Conservation (phyloP, 2,329 filamentous ascomycete genomes). For the Venturia oleaginea region DNA sequence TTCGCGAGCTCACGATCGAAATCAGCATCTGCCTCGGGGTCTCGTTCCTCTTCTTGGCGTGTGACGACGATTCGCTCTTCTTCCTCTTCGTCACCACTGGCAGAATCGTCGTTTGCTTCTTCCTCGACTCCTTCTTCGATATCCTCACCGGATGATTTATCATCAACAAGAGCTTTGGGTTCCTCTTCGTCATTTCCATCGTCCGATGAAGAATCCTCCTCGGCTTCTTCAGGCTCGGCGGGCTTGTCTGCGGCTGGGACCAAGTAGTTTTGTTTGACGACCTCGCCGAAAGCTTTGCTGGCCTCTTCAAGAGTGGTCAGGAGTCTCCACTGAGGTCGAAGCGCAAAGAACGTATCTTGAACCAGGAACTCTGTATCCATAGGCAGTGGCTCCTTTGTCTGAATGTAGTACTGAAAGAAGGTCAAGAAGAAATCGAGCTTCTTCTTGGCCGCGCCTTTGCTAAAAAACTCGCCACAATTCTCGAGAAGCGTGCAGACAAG, state of each 20-base stretch:
- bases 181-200: conserved; percentile 44
- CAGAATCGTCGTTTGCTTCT: conserved; percentile 39
- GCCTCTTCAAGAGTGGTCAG: conserved; percentile 75
- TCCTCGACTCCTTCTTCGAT: conserved; percentile 41
- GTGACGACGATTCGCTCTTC: conserved; percentile 91
- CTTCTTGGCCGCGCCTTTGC: conserved; percentile 85
- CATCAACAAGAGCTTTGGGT: conserved; percentile 38
- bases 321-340: conserved; percentile 88
- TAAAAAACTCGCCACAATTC: conserved; percentile 93
- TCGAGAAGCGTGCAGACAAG: conserved; percentile 83
- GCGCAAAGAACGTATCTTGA: conserved; percentile 78
- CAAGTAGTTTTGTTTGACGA: conserved; percentile 86
- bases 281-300: conserved; percentile 70
- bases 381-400: conserved; percentile 77
- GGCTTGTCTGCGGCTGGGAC: conserved; percentile 60
- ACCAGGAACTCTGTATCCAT: conserved; percentile 98
- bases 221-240: conserved; percentile 60
- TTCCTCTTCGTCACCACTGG: conserved; percentile 36
- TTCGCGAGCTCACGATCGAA: conserved; percentile 97
- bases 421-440: conserved; percentile 96
- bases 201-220: conserved; percentile 64
- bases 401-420: conserved; percentile 95
- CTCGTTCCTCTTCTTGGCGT: conserved; percentile 77
- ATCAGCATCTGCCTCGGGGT: conserved; percentile 90
- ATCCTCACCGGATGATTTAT: conserved; percentile 38